Base-by-base conservation (phyloP, 1,139 yeast genomes). In the Taiozyma sp. region DNA sequence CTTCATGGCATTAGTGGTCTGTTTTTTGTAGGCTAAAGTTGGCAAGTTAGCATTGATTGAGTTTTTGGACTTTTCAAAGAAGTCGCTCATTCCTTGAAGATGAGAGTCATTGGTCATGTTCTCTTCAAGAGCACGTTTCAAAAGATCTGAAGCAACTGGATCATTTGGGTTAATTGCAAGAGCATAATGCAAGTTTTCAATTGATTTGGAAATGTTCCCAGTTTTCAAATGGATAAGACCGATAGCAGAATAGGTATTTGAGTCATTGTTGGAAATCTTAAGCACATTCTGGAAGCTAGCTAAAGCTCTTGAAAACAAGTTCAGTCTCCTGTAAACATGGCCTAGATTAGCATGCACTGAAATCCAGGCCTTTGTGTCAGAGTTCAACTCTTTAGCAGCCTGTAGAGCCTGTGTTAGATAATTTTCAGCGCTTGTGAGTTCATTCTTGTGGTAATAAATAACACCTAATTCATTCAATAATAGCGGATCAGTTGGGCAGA, bases 391-490 rank as follows among this genome's bases (percentile, higher is more conserved):
- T 55, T 78, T 79, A 1, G 96, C 87, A 0, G 89, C 86, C 13
- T 77, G 76, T 41, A 88, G 71, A 0, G 98, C 98, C 58, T 81
- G 84, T 49, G 78, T 77, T 60, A 95, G 81, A 63, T 78, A 85
- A 27, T 75, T 69, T 63, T 89, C 95, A 0, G 98, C 96, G 56
- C 76, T 80, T 29, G 70, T 67, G 39, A 87, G 74, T 50, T 89
- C 87, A 56, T 78, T 76, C 59, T 83, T 85, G 65, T 92, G 95
- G 66, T 89, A 95, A 62, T 83, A 77, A 14, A 92, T 81, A 1
- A 95, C 98, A 2, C 98, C 99, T 63, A 92, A 72, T 66, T 95
- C 99, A 68, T 95, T 95, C 53, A 95, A 72, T 45, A 93, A 71
- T 46, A 93, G 70, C 1, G 99, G 99, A 67, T 95, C 99, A 3